Evolutionary conservation across 306 rosid genomes (phyloP).

Genomic region (Lablab purpureus): DNA sequence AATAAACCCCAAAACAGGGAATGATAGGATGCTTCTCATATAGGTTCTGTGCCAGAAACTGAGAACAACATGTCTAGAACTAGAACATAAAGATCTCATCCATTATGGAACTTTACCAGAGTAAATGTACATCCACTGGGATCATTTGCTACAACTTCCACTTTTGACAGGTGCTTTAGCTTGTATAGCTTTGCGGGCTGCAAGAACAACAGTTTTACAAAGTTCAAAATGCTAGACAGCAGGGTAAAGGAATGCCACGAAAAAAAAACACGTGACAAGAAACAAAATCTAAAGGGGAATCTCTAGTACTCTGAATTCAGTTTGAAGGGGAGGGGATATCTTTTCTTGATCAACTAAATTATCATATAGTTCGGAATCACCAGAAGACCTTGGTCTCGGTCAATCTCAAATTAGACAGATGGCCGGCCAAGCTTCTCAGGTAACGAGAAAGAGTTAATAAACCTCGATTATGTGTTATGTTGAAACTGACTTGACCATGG

Average conservation of each 20-base stretch:
- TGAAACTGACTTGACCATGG: neutral
- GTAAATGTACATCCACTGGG: constrained; percentile 96
- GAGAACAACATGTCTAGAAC: constrained; percentile 19
- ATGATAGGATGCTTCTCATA: constrained; percentile 17
- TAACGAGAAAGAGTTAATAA: neutral
- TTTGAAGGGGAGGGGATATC: neutral
- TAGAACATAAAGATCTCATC: constrained; percentile 24
- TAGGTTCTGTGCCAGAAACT: constrained; percentile 24
- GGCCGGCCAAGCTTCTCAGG: neutral
- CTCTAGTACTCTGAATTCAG: constrained; percentile 18
- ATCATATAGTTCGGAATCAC: neutral
- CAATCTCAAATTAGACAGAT: no score
- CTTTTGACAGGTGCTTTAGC: constrained; percentile 90
- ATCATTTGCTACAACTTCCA: constrained; percentile 89
- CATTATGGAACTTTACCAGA: constrained; percentile 67
- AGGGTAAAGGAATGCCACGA: neutral
- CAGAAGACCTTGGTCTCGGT: no score
- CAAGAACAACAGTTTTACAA: constrained; percentile 38
- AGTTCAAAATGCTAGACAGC: neutral
- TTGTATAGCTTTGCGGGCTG: constrained; percentile 97
- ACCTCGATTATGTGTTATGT: neutral
- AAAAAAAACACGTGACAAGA: neutral
- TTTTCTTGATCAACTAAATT: neutral
- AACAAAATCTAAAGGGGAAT: constrained; percentile 6
- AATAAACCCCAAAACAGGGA: constrained; percentile 19